phyloP scores from a whole-genome alignment of 495 filamentous ascomycete genomes.

The Penicillium cataractarum region DNA sequence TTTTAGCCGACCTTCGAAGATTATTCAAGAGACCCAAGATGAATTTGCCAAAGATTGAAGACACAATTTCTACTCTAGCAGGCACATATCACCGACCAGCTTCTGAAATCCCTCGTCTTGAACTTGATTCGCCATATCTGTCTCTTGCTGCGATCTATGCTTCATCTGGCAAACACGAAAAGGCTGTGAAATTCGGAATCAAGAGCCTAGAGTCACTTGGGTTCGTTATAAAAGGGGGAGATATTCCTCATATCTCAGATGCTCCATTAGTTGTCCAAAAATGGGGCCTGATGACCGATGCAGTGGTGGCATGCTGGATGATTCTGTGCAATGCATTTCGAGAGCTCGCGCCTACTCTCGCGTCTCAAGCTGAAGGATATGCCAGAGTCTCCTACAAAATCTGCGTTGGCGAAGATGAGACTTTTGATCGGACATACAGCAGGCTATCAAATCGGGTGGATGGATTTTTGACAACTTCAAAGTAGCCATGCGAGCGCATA shows the following conservation, averaged over 20 bases:
- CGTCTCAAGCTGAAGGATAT: conserved; percentile 34
- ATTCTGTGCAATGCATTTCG: conserved; percentile 34
- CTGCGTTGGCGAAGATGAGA: conserved; percentile 27
- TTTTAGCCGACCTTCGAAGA: conserved; percentile 13
- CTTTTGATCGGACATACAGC: conserved; percentile 36
- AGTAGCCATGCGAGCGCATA: too few relatives aligned
- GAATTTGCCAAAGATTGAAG: conserved; percentile 21
- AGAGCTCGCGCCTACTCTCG: conserved; percentile 30
- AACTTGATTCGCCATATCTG: conserved; percentile 32
- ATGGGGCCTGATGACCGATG: conserved; percentile 43
- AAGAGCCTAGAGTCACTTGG: conserved; percentile 43
- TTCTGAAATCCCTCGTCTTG: conserved; percentile 34
- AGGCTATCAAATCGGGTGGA: too few relatives aligned
- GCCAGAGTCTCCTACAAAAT: conserved; percentile 26
- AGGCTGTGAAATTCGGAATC: conserved; percentile 34
- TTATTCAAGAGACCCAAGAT: too few relatives aligned
- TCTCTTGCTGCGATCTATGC: conserved; percentile 29
- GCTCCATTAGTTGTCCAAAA: conserved; percentile 36
- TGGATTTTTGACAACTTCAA: too few relatives aligned
- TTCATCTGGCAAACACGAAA: background rate
- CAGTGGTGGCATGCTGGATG: conserved; percentile 40
- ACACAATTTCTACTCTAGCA: conserved; percentile 23
- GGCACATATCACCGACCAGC: conserved; percentile 35
- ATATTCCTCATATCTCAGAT: conserved; percentile 14
- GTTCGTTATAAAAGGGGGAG: conserved; percentile 42